Evolutionary conservation across 305 asterid species (phyloP).

Genomic region (Fraxinus sp.): DNA sequence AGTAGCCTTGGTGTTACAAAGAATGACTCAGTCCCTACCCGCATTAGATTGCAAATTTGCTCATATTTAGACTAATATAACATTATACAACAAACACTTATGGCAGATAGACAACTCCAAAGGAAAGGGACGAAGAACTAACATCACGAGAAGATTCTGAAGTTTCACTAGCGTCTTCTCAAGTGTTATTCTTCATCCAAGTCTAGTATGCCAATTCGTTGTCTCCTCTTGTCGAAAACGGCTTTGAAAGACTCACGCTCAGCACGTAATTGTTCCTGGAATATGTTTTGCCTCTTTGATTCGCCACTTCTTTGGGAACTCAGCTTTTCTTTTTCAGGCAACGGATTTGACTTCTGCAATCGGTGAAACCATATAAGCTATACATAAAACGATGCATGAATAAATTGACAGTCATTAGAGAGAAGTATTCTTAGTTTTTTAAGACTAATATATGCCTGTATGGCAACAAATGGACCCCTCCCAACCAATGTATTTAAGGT

Average conservation of each 20-base stretch:
- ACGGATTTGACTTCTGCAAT: constrained; percentile 77
- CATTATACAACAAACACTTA: background rate
- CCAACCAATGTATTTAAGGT: background rate
- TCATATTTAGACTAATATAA: background rate
- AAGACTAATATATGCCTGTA: background rate
- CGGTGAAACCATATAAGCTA: constrained; percentile 19
- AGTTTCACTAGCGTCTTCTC: background rate
- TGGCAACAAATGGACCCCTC: background rate
- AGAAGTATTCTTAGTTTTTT: constrained; percentile 1
- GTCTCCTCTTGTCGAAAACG: constrained; percentile 72
- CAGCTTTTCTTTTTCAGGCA: constrained; percentile 59
- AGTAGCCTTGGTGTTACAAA: background rate
- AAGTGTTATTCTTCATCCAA: constrained; percentile 38
- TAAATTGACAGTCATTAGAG: background rate
- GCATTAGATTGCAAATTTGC: background rate
- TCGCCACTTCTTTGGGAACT: constrained; percentile 34
- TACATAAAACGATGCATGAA: background rate
- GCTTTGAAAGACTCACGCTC: constrained; percentile 84
- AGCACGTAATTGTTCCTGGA: constrained; percentile 75
- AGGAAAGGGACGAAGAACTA: background rate
- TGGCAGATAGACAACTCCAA: background rate
- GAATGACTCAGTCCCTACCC: background rate
- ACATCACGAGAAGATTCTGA: background rate
- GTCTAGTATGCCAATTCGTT: constrained; percentile 50
- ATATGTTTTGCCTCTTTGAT: constrained; percentile 44